phyloP scores from a whole-genome alignment of 306 rosid genomes.

The Echinosophora koreensis region DNA sequence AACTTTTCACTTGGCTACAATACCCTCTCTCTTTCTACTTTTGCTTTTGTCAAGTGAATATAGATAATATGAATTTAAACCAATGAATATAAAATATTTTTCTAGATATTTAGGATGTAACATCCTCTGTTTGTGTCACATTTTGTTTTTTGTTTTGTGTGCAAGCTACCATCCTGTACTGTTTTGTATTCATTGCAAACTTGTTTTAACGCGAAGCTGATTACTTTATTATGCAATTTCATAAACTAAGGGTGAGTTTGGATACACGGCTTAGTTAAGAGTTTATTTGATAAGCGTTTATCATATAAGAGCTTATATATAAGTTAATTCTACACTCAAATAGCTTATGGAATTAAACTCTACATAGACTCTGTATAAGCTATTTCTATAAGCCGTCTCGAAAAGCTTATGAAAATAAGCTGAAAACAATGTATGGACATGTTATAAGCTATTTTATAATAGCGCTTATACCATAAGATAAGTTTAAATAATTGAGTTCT shows the following conservation, averaged over 20 bases:
- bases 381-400: no score
- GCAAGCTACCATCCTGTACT: slow-evolving; percentile 2
- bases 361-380: no score
- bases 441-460: no score
- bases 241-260: background rate
- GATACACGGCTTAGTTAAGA: no score
- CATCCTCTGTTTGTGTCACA: slow-evolving; percentile 36
- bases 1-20: slow-evolving; percentile 29
- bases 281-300: no score
- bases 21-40: slow-evolving; percentile 4
- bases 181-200: background rate
- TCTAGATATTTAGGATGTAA: slow-evolving; percentile 30
- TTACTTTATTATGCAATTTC: slow-evolving; percentile 18
- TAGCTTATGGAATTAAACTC: no score
- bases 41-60: slow-evolving; percentile 13
- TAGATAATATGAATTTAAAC: background rate
- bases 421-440: no score
- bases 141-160: slow-evolving; percentile 20
- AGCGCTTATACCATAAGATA: no score
- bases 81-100: background rate
- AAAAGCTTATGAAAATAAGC: no score
- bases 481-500: no score
- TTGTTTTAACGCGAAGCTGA: background rate
- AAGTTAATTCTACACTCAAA: no score
- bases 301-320: no score